These are phyloP conservation scores for Rhipidocladum racemiflorum DNA, from an alignment of 176 grass and related monocot genomes.

Conservation along the genomic window DNA sequence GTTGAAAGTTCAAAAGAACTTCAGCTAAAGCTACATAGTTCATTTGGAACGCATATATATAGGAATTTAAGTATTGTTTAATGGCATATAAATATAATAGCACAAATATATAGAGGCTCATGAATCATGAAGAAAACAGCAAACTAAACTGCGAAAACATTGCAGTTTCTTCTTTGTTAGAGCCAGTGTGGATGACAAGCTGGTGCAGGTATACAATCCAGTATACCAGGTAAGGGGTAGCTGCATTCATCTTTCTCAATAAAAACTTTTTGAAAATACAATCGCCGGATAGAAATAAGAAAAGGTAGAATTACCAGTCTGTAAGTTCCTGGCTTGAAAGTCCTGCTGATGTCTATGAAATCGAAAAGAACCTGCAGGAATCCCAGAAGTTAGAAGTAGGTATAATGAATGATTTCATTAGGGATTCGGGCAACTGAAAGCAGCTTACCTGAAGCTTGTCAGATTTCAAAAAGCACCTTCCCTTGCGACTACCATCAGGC, in stretches of 20 bases:
- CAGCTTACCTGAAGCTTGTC: slow-evolving; percentile 80
- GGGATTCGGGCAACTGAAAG: slow-evolving; percentile 23
- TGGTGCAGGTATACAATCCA: not conserved
- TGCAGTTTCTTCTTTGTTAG: not conserved
- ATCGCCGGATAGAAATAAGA: not conserved
- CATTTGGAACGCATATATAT: not conserved
- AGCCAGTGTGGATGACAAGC: not conserved
- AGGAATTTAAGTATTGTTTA: not conserved
- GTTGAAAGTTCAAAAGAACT: not conserved
- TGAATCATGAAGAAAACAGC: not conserved
- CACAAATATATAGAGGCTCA: not conserved
- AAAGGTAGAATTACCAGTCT: slow-evolving; percentile 69
- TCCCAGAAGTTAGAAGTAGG: slow-evolving; percentile 20
- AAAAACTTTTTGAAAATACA: slow-evolving; percentile 22
- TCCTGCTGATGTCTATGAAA: slow-evolving; percentile 83
- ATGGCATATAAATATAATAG: not conserved
- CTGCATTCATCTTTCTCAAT: slow-evolving; percentile 6
- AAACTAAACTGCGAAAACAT: not conserved
- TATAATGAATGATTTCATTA: slow-evolving; percentile 17
- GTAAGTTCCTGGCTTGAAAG: slow-evolving; percentile 90
- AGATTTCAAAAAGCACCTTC: slow-evolving; percentile 79
- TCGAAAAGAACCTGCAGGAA: slow-evolving; percentile 81
- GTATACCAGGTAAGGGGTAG: not conserved
- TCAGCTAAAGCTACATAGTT: not conserved
- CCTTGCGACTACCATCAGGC: slow-evolving; percentile 77